Evolutionary conservation across 495 filamentous ascomycete genomes (phyloP), one percentile per base, ranked within the genome.

Genomic region (Xylaria palmicola): DNA sequence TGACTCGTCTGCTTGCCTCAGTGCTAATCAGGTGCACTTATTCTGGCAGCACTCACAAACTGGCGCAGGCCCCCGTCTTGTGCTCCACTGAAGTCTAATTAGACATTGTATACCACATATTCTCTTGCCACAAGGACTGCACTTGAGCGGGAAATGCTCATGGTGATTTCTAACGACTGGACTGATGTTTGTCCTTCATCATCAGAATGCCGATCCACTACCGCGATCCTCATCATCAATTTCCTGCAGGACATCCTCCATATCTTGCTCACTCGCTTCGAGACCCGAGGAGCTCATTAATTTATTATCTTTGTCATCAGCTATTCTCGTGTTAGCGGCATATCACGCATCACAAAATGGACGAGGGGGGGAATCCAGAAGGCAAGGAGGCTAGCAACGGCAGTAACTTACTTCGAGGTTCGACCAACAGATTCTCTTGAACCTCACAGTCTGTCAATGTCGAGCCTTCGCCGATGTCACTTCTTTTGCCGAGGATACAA

Each of bases 361-460:
- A 17, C 12, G 15, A 19, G 20, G 17, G 39, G n/a, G 40, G 37
- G 45, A 43, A 30, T 27, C 24, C 12, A 12, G 29, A n/a, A 20
- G 22, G 41, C 6, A 12, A 34, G 12, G 32, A 19, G 26, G 27
- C 6, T 19, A 10, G 39, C 19, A 9, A 53, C 53, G 22, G 56
- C 15, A 56, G 30, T 47, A 55, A 84, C 85, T 82, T 75, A 88
- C 86, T 92, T 67, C 85, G 87, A 22, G 90, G 85, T 59, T 88
- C 85, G 12, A 98, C 90, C n/a, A 89, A 76, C 69, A 88, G 82
- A 30, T 87, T 90, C 72, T 96, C 90, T 71, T 96, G 90, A 2
- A 97, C 86, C 73, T 97, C 92, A 65, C 92, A 96, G 59, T 97
- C 91, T 56, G 85, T 90, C 56, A 98, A 75, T 17, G 81, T 79